A percentile compares a stretch with the other conserved stretches of the same genome.
Evolutionary conservation across 257 asterid species (phyloP).

Genomic region (Buddleja alternifolia): DNA sequence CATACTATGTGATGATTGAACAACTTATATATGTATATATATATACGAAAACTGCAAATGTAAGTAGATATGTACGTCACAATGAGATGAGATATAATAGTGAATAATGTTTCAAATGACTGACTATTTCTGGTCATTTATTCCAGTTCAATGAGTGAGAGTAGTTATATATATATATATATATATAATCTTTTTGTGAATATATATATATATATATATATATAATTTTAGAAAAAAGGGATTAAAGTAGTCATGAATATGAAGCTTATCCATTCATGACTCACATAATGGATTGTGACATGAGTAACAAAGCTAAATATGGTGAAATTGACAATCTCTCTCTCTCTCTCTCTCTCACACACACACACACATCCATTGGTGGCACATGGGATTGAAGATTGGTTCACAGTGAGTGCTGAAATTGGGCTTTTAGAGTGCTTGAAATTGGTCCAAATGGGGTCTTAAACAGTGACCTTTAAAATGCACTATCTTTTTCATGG

Average conservation of each 20-base stretch:
- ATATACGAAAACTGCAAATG: neutral
- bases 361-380: slow-evolving; percentile 30
- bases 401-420: slow-evolving; percentile 23
- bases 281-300: slow-evolving; percentile 33
- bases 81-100: neutral
- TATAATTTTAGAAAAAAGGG: neutral
- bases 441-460: slow-evolving; percentile 31
- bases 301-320: slow-evolving; percentile 24
- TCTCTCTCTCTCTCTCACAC: neutral
- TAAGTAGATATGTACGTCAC: neutral
- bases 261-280: slow-evolving; percentile 29
- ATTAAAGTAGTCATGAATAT: neutral
- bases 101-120: slow-evolving; percentile 9
- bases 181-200: slow-evolving; percentile 2
- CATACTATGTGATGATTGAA: neutral
- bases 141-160: neutral
- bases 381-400: slow-evolving; percentile 36
- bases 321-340: slow-evolving; percentile 14
- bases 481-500: slow-evolving; percentile 33
- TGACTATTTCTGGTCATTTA: neutral
- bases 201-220: neutral
- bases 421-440: slow-evolving; percentile 44
- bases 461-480: slow-evolving; percentile 19
- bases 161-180: slow-evolving; percentile 5
- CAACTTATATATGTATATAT: neutral